These are phyloP conservation scores for Tolypocladium endophyticum DNA, from an alignment of 2,329 filamentous ascomycete species.

Conservation along the genomic window DNA sequence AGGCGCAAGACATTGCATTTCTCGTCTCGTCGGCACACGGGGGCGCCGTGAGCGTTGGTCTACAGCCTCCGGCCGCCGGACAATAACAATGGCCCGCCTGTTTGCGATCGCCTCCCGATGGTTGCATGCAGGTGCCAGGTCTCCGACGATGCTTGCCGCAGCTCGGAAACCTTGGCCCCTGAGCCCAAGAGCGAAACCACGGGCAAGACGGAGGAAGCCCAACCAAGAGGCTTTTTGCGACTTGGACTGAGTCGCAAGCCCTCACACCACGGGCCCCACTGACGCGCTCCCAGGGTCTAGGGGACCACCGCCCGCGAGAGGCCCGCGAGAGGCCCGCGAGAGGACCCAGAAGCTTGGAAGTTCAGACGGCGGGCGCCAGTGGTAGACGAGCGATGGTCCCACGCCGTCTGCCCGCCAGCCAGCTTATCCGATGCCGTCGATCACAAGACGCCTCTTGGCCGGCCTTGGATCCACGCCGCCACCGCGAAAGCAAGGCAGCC, in stretches of 20 bases:
- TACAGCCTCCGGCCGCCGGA: background rate
- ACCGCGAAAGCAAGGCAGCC: background rate
- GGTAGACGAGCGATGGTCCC: background rate
- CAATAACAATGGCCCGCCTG: constrained; percentile 1
- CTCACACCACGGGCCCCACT: constrained; percentile 1
- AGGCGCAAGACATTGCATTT: constrained; percentile 8
- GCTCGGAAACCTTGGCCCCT: background rate
- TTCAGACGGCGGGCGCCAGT: background rate
- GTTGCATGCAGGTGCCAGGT: background rate
- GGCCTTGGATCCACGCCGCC: background rate
- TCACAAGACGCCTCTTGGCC: background rate
- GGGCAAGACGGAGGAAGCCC: background rate
- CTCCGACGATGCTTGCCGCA: background rate
- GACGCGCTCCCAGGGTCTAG: constrained; percentile 3
- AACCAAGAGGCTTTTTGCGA: background rate
- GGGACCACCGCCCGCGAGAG: constrained; percentile 1
- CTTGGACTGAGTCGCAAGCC: background rate
- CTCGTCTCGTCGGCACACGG: background rate
- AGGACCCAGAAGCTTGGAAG: background rate
- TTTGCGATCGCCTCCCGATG: background rate
- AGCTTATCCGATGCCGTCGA: background rate
- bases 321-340: too few relatives aligned
- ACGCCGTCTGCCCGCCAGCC: background rate
- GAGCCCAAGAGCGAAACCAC: background rate
- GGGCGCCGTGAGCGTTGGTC: background rate